Evolutionary conservation across 768 basidiomycete genomes (phyloP), one percentile per base, ranked within the genome.

Genomic region (Gyrodon lividus): DNA sequence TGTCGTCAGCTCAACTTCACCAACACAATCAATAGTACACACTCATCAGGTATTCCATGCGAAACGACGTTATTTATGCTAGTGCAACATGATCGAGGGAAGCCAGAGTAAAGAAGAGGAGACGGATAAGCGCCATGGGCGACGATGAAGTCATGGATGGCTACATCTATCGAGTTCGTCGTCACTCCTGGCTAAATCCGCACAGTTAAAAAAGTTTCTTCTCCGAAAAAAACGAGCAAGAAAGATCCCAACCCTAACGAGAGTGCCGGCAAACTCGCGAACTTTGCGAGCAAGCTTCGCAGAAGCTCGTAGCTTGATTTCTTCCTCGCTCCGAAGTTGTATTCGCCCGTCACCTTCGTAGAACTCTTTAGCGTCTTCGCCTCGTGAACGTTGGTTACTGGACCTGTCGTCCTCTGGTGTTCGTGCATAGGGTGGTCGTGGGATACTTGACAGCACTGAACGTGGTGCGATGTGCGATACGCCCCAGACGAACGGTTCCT

Each of bases 31-130:
- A 35, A 44, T 22, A 41, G n/a, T 39, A 67, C 81, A 58, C 56
- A 93, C 92, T 89, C 80, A 72, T 96, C 92, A 24, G 94, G 94
- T 50, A 97, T 93, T 1, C 93, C 94, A 63, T 97, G 92, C 9
- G 78, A 80, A 42, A 93, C 77, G 30, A 96, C 72, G 58, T 96
- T 96, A 62, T 97, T 97, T 48, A 95, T 75, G 55, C 92, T 93
- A 22, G 74, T 80, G 52, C 82, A 78, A 52, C 74, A 76, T 37
- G 76, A 73, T 59, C 74, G 76, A 3, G 77, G 75, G 54, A 77
- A 77, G 2, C 52, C 86, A 8, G 74, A 71, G 65, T 95, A 96
- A 0, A 75, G 77, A 43, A 96, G 71, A 0, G 94, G 90, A 8
- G 92, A 94, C 0, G 94, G 94, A 67, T 96, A 97, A 6, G 91